Evolutionary conservation across 116 monocot species (phyloP), one percentile per base, ranked within the genome.

Genomic region (Zostera marina): DNA sequence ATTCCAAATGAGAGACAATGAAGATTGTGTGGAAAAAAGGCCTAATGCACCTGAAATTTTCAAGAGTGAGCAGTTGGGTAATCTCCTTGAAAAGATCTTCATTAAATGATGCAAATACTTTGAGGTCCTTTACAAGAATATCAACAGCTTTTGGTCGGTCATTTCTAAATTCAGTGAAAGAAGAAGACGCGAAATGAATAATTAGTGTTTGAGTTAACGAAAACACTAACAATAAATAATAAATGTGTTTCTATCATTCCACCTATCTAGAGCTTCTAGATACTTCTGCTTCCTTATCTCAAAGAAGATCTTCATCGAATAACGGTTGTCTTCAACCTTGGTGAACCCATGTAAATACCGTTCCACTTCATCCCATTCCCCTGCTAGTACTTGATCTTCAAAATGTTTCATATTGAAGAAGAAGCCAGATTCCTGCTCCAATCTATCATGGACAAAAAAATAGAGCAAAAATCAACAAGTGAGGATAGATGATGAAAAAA

Each of bases 241-340:
- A 56, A 8, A 53, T 54, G 6, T 54, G 9, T 17, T 56, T n/a
- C 44, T 25, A 25, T 46, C 12, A 14, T 15, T 22, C 21, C 15
- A 93, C 94, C 78, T 88, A 59, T 96, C 94, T 52, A 88, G 79
- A 16, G 94, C 94, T 72, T 96, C 94, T 60, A 96, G 88, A 61
- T 96, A 96, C 72, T 96, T 88, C 65, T 96, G 94, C 72, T 96
- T 96, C 67, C 94, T 75, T 53, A 96, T 96, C 78, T 96, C 94
- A 66, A 96, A 96, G 61, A 96, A 96, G 9, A 96, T 85, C 44
- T 96, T 96, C 94, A 96, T 88, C 17, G 94, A 96, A 55, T 96
- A 96, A 10, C 88, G 70, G 47, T 96, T 96, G 52, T 96, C 94
- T 49, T 96, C 94, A 25, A 96, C 89, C 70, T 96, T 88, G 1